Evolutionary conservation across 1,284 basidiomycete genomes (phyloP).

Genomic region (Cronartium quercuum): DNA sequence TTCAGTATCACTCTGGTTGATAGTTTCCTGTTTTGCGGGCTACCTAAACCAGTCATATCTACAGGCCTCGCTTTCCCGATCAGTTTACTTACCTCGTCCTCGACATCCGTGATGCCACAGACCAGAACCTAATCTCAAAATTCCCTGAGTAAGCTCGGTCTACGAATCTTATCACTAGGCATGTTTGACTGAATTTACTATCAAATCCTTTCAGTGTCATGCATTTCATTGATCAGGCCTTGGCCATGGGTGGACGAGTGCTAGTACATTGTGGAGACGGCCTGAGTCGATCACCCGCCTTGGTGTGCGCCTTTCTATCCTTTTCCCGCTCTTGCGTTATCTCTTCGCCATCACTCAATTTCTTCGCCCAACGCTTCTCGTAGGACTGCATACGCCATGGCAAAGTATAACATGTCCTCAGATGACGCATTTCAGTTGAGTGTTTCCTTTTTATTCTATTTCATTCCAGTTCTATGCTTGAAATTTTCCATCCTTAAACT

Average conservation of each 20-base stretch:
- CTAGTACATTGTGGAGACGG: conserved; percentile 84
- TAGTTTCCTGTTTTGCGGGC: neutral
- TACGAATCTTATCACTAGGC: conserved; percentile 21
- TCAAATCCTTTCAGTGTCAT: conserved; percentile 57
- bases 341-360: conserved; percentile 60
- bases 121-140: conserved; percentile 46
- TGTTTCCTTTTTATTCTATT: neutral
- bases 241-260: conserved; percentile 64
- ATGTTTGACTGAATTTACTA: neutral
- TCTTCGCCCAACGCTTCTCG: conserved; percentile 75
- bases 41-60: conserved; percentile 53
- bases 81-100: conserved; percentile 71
- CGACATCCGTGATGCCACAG: conserved; percentile 79
- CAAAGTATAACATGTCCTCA: conserved; percentile 19
- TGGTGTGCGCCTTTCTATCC: conserved; percentile 41
- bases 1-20: too few species aligned
- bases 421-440: conserved; percentile 23
- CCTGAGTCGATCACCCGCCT: conserved; percentile 46
- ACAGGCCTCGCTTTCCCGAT: conserved; percentile 74
- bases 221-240: conserved; percentile 69
- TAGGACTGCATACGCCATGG: conserved; percentile 53
- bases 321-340: conserved; percentile 42
- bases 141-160: conserved; percentile 41
- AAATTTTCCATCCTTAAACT: conserved; percentile 35
- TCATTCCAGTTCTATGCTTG: neutral